Conservation (phyloP, 441 rosid species). For the Geranium incanum region DNA sequence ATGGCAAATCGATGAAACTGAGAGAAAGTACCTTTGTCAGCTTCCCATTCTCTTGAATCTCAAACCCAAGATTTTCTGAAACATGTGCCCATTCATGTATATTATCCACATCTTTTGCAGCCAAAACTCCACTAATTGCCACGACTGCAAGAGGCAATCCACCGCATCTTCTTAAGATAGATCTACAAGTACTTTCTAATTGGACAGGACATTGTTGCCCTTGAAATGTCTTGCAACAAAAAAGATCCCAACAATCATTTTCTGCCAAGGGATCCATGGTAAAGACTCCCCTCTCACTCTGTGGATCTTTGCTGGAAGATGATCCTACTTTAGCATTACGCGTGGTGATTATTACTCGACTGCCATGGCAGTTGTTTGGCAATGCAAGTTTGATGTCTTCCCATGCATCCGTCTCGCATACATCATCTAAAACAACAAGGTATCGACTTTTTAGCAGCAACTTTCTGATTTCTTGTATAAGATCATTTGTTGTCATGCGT, state of each 20-base stretch:
- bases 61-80: slow-evolving; percentile 14
- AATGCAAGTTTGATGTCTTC: slow-evolving; percentile 28
- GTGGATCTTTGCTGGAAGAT: slow-evolving; percentile 24
- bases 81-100: slow-evolving; percentile 26
- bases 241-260: slow-evolving; percentile 28
- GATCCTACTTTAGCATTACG: slow-evolving; percentile 22
- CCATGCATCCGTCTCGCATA: slow-evolving; percentile 29
- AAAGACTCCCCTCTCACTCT: slow-evolving; percentile 24
- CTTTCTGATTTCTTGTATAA: slow-evolving; percentile 22
- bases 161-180: slow-evolving; percentile 25
- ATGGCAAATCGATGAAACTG: slow-evolving; percentile 30
- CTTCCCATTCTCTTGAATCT: slow-evolving; percentile 7
- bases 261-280: slow-evolving; percentile 24
- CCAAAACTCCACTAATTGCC: too few species aligned
- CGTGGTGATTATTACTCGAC: slow-evolving; percentile 34
- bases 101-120: slow-evolving; percentile 18
- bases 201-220: slow-evolving; percentile 28
- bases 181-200: slow-evolving; percentile 23
- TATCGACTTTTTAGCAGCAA: slow-evolving; percentile 21
- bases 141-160: too few species aligned
- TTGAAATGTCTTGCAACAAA: slow-evolving; percentile 28
- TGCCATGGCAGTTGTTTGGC: slow-evolving; percentile 23
- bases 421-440: slow-evolving; percentile 18
- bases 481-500: slow-evolving; percentile 15
- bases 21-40: slow-evolving; percentile 24